A percentile compares a stretch with the other conserved stretches of the same genome.
phyloP scores from a whole-genome alignment of 202 grass and related monocot species.

The Carex arenaria region DNA sequence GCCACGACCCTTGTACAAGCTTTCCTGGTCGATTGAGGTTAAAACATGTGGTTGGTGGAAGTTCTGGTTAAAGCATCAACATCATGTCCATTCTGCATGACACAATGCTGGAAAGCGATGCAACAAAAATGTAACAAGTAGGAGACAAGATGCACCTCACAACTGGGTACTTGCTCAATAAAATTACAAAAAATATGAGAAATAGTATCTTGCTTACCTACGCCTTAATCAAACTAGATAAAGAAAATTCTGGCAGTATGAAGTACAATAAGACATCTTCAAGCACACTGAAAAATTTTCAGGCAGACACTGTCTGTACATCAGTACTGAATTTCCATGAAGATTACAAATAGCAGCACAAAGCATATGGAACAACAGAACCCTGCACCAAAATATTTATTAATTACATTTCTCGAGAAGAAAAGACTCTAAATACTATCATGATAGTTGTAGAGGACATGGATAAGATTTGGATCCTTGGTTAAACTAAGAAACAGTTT shows the following conservation, averaged over 20 bases:
- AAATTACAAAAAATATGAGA: not conserved
- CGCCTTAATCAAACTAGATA: not conserved
- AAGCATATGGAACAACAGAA: slow-evolving; percentile 3
- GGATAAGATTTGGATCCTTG: not conserved
- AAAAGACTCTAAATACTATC: not conserved
- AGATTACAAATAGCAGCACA: not conserved
- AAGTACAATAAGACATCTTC: not conserved
- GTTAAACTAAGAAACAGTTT: not conserved
- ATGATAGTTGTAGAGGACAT: not conserved
- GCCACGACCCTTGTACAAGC: not conserved
- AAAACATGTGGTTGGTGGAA: not conserved
- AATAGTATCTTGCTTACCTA: not conserved
- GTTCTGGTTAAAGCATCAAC: not conserved
- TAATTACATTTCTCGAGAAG: not conserved
- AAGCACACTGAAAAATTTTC: not conserved
- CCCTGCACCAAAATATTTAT: not conserved
- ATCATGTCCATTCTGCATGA: not conserved
- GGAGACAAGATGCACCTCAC: not conserved
- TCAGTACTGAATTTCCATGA: not conserved
- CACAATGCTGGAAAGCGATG: not conserved
- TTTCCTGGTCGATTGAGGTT: not conserved
- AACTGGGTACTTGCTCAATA: not conserved
- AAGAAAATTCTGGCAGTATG: not conserved
- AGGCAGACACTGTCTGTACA: not conserved
- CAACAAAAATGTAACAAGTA: not conserved